phyloP scores from a whole-genome alignment of 169 alveolate genomes.

The Plasmodium vivax region DNA sequence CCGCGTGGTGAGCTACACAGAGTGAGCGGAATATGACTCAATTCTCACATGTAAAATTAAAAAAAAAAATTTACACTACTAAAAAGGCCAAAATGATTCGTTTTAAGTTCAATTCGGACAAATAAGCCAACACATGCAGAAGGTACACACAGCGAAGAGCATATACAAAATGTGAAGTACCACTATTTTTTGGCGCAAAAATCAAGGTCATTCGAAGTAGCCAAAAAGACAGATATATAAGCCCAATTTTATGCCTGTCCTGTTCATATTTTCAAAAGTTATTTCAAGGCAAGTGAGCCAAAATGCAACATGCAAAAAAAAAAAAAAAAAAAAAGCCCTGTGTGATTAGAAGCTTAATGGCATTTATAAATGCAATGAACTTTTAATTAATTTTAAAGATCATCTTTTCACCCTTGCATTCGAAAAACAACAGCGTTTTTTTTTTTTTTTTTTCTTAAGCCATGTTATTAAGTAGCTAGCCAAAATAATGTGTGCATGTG shows the following conservation, averaged over 20 bases:
- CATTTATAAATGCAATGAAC: constrained; percentile 5
- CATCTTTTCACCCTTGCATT: background rate
- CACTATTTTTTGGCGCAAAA: background rate
- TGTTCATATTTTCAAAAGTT: constrained; percentile 1
- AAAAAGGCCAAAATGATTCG: background rate
- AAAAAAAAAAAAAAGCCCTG: background rate
- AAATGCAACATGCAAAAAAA: constrained; percentile 27
- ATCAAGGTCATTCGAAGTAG: background rate
- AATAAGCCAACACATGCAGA: background rate
- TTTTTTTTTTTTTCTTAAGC: constrained; percentile 9
- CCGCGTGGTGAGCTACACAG: background rate
- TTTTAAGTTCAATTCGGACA: background rate
- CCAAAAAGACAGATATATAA: constrained; percentile 2
- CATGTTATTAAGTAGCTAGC: constrained; percentile 48
- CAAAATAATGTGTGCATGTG: constrained; percentile 18
- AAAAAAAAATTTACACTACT: background rate
- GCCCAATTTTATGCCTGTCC: background rate
- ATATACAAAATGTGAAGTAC: background rate
- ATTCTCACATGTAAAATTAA: background rate
- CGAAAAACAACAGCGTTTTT: constrained; percentile 13
- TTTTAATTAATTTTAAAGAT: constrained; percentile 3
- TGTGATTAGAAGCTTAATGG: background rate
- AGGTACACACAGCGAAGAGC: background rate
- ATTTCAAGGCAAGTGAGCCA: background rate
- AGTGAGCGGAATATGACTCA: background rate